Evolutionary conservation across 179 eudicot genomes (phyloP).

Genomic region (Carnegiea gigantea): DNA sequence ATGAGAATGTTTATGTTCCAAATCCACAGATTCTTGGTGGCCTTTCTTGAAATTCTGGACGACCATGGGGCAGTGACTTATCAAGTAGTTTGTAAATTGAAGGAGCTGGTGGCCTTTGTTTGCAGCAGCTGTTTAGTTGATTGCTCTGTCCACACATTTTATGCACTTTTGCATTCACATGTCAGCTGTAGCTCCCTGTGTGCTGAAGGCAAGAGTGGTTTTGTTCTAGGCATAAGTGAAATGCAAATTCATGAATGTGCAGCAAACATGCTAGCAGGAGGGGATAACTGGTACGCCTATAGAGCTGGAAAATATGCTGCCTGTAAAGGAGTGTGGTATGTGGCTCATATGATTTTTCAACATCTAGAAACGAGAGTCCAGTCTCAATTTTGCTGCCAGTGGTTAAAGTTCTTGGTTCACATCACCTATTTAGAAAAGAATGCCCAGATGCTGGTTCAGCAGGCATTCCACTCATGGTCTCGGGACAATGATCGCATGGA

Average conservation of each 20-base stretch:
- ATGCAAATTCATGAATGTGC: slow-evolving; percentile 37
- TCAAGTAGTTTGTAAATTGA: slow-evolving; percentile 35
- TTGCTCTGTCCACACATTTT: slow-evolving; percentile 43
- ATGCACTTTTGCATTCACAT: slow-evolving; percentile 46
- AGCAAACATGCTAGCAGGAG: slow-evolving; percentile 43
- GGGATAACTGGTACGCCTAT: slow-evolving; percentile 72
- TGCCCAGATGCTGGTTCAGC: slow-evolving; percentile 40
- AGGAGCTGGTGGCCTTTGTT: slow-evolving; percentile 43
- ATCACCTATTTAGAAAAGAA: slow-evolving; percentile 53
- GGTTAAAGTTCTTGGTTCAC: slow-evolving; percentile 64
- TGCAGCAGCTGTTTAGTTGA: slow-evolving; percentile 45
- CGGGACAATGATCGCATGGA: slow-evolving; percentile 11
- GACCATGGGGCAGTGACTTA: slow-evolving; percentile 30
- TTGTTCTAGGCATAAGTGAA: slow-evolving; percentile 26
- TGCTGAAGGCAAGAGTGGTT: slow-evolving; percentile 25
- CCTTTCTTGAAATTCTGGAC: slow-evolving; percentile 47
- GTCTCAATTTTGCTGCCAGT: slow-evolving; percentile 44
- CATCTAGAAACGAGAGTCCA: slow-evolving; percentile 40
- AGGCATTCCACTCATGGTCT: slow-evolving; percentile 26
- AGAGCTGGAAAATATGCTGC: slow-evolving; percentile 68
- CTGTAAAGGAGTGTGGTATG: slow-evolving; percentile 64
- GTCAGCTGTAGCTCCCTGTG: slow-evolving; percentile 23
- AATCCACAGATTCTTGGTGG: slow-evolving; percentile 40
- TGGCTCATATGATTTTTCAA: slow-evolving; percentile 60
- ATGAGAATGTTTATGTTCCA: slow-evolving; percentile 37